Conservation (phyloP, 2,329 filamentous ascomycete species). For the Hyphodiscus sp. region DNA sequence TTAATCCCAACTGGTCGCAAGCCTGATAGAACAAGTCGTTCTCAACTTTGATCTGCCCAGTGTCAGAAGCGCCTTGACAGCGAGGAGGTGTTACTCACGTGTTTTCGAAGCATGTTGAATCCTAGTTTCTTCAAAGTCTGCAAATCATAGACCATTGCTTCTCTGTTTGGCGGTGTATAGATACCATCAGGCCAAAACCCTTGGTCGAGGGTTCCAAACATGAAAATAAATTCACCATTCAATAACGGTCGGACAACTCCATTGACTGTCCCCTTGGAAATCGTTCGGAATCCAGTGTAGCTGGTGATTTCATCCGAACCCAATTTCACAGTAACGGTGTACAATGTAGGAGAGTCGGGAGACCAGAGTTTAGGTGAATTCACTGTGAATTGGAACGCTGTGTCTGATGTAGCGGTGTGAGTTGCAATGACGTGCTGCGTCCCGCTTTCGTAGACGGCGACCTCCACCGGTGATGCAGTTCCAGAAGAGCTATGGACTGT, state of each 20-base stretch:
- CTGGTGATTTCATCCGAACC: slow-evolving; percentile 50
- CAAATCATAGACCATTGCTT: slow-evolving; percentile 63
- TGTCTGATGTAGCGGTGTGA: slow-evolving; percentile 39
- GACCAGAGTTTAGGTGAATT: slow-evolving; percentile 55
- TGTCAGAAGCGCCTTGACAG: no score
- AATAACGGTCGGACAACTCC: slow-evolving; percentile 40
- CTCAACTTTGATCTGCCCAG: slow-evolving; percentile 1
- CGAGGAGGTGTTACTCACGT: slow-evolving; percentile 39
- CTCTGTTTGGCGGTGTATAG: slow-evolving; percentile 55
- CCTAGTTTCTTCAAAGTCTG: slow-evolving; percentile 57
- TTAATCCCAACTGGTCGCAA: slow-evolving; percentile 14
- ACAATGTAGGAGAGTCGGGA: slow-evolving; percentile 54
- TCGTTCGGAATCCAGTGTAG: slow-evolving; percentile 64
- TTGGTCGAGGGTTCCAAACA: slow-evolving; percentile 64
- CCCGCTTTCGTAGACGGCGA: slow-evolving; percentile 4
- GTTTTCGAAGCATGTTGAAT: slow-evolving; percentile 66
- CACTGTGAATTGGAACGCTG: slow-evolving; percentile 49
- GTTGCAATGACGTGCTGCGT: slow-evolving; percentile 19
- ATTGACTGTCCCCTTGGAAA: slow-evolving; percentile 48
- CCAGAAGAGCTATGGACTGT: slow-evolving; percentile 43
- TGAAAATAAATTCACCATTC: slow-evolving; percentile 63
- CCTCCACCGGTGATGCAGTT: slow-evolving; percentile 23
- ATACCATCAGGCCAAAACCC: slow-evolving; percentile 68
- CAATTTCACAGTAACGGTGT: slow-evolving; percentile 53
- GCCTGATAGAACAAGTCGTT: slow-evolving; percentile 14